Evolutionary conservation across 129 eudicot species (phyloP).

Genomic region (Pseudognaphalium luteoalbum): DNA sequence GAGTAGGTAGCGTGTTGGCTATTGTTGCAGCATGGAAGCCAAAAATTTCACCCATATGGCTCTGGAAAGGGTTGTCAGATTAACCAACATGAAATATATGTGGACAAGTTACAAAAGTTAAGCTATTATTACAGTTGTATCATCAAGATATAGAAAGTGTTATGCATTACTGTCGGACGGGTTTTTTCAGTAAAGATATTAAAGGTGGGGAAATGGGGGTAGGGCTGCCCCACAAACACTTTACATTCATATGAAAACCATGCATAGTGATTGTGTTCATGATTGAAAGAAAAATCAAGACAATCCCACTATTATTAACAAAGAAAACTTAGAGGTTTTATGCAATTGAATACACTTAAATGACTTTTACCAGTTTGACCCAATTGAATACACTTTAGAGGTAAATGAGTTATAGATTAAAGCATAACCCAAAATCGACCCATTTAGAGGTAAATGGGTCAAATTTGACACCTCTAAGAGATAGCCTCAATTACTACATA

Average conservation of each 20-base stretch:
- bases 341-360: background rate
- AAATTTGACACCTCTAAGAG: background rate
- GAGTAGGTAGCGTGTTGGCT: slow-evolving; percentile 77
- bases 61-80: slow-evolving; percentile 44
- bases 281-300: background rate
- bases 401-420: background rate
- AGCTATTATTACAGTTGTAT: background rate
- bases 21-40: slow-evolving; percentile 85
- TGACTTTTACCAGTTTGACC: background rate
- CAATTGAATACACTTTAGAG: background rate
- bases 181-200: background rate
- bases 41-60: slow-evolving; percentile 91
- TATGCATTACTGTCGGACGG: background rate
- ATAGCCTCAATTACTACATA: slow-evolving; percentile 24
- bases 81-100: slow-evolving; percentile 13
- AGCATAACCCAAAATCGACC: slow-evolving; percentile 3
- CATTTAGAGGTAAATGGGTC: slow-evolving; percentile 6
- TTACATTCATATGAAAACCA: background rate
- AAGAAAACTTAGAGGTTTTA: background rate
- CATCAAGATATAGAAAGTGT: background rate
- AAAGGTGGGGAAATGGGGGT: background rate
- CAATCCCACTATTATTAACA: background rate
- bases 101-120: background rate
- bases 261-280: background rate
- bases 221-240: background rate